These are phyloP conservation scores for Zanthoxylum bungeanum DNA, from an alignment of 345 rosid genomes.

Conservation along the genomic window DNA sequence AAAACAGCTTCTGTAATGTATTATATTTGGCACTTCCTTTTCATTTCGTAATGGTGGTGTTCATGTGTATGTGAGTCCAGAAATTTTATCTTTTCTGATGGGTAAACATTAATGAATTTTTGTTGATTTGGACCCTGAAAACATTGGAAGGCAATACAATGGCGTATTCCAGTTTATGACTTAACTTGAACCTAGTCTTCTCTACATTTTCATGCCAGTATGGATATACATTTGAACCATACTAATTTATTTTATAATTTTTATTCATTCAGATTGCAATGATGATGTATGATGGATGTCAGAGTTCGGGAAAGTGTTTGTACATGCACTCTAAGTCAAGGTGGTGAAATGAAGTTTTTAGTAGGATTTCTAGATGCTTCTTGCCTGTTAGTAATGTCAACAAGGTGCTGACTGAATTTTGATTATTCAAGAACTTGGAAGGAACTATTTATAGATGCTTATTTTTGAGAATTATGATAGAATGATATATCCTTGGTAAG, in stretches of 20 bases:
- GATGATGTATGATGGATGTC: slow-evolving; percentile 94
- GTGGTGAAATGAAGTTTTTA: slow-evolving; percentile 45
- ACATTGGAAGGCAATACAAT: neutral
- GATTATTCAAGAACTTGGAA: slow-evolving; percentile 1
- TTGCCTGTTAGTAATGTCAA: slow-evolving; percentile 15
- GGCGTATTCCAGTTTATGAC: slow-evolving; percentile 1
- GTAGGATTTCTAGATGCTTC: slow-evolving; percentile 29
- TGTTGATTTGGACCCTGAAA: neutral
- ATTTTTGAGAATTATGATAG: slow-evolving; percentile 3
- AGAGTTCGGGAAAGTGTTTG: slow-evolving; percentile 46
- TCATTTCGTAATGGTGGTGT: neutral
- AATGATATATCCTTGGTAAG: neutral
- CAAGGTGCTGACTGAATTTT: slow-evolving; percentile 9
- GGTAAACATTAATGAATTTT: neutral
- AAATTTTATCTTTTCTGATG: neutral
- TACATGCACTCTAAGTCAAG: slow-evolving; percentile 58
- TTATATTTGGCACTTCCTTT: slow-evolving; percentile 12
- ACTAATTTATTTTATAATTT: slow-evolving; percentile 56
- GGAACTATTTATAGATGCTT: slow-evolving; percentile 3
- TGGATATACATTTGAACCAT: slow-evolving; percentile 20
- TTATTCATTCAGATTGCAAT: slow-evolving; percentile 92
- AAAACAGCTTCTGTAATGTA: neutral
- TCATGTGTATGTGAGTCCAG: neutral
- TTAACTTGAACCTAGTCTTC: slow-evolving; percentile 10
- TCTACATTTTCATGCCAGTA: slow-evolving; percentile 18